Base-by-base conservation (phyloP, 805 yeast genomes). In the Starmerella lactis-condensi region DNA sequence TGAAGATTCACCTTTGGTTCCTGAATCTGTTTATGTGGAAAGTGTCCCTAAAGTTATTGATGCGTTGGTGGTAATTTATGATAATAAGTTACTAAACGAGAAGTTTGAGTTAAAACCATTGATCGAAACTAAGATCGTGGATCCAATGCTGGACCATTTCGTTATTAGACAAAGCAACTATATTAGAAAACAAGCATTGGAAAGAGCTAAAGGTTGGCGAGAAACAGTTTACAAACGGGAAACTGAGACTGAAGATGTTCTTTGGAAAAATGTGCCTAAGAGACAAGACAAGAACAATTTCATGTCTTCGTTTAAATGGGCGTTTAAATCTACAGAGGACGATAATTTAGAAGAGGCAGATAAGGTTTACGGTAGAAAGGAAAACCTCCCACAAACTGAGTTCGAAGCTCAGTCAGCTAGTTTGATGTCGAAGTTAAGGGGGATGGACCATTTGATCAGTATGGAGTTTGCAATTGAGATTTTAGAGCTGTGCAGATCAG, bases 351-450 rank as follows among this genome's bases (percentile, higher is more conserved):
- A 4, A 3, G 16, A 25, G 3, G 25, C 21, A 10, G 26, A 8
- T 5, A 13, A 18, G 14, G n/a, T n/a, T n/a, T n/a, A n/a, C n/a
- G 12, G 18, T 16, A 14, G 12, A 17, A 32, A 30, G 10, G 28
- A 27, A 2, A 11, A 33, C 15, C 22, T 35, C 15, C 42, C 50
- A 1, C 29, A 40, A 36, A 48, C 34, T 2, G 82, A 75, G 42
- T 61, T 78, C 38, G 83, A 81, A 30, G 92, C 91, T 1, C 72
- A 74, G 41, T 65, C 82, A 17, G 79, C 77, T 38, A 70, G 83
- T 19, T 61, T 85, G 45, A 69, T 71, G 17, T 72, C 69, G 23
- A 78, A 78, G 40, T 64, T 89, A 38, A 73, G 72, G 40, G 72
- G 76, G 12, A 67, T 89, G 44, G 76, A 75, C 44, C 63, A 73